Percentiles rank a stretch among this genome's conserved stretches.
These are phyloP conservation scores for Alternaria conjuncta DNA, from an alignment of 2,329 filamentous ascomycete species.

Conservation along the genomic window DNA sequence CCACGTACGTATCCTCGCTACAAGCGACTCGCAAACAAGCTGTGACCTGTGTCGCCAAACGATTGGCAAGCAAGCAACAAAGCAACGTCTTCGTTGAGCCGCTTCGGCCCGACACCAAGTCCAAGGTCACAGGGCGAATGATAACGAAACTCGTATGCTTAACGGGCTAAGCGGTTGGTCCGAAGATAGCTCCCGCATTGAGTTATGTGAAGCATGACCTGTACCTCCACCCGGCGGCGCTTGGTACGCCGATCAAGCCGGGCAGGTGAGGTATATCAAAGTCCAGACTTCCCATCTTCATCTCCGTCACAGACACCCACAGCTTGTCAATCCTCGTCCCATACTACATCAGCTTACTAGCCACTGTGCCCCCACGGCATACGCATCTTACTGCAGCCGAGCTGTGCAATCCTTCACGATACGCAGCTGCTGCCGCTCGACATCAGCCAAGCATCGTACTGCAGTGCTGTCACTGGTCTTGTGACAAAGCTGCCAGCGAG, in stretches of 20 bases:
- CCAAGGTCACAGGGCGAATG: conserved; percentile 14
- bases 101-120: conserved; percentile 16
- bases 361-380: conserved; percentile 38
- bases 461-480: conserved; percentile 41
- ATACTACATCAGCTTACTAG: conserved; percentile 27
- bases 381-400: conserved; percentile 34
- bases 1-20: conserved; percentile 4
- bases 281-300: conserved; percentile 23
- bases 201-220: conserved; percentile 30
- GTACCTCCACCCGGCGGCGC: conserved; percentile 29
- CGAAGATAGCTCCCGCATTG: conserved; percentile 33
- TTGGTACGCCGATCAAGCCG: conserved; percentile 27
- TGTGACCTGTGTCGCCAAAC: not conserved
- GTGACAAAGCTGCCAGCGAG: conserved; percentile 36
- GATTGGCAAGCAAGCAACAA: conserved; percentile 9
- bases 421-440: conserved; percentile 25
- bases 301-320: conserved; percentile 5
- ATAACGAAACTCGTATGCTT: conserved; percentile 23
- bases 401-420: conserved; percentile 25
- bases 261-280: conserved; percentile 45
- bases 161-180: conserved; percentile 19
- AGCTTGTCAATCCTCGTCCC: conserved; percentile 21
- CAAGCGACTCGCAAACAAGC: conserved; percentile 3
- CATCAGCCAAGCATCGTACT: conserved; percentile 41
- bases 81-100: conserved; percentile 16